Evolutionary conservation across 2,329 filamentous ascomycete species (phyloP).

Genomic region (Calonectria pauciramosa): DNA sequence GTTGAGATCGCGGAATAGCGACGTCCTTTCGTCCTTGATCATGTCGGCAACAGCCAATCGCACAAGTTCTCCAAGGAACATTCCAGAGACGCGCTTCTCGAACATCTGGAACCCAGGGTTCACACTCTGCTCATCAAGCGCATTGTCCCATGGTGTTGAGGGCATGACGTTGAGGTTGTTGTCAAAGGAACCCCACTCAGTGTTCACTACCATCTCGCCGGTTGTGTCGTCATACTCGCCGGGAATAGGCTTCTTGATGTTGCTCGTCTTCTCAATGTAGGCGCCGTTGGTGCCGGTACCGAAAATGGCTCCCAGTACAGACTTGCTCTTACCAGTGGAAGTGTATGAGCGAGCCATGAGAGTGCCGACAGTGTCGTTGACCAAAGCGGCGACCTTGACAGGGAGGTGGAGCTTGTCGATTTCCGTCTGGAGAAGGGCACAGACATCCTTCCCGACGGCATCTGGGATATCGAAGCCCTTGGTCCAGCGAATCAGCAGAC

Average conservation of each 20-base stretch:
- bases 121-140: constrained; percentile 83
- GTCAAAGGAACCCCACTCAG: constrained; percentile 98
- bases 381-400: constrained; percentile 93
- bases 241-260: constrained; percentile 82
- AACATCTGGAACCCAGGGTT: constrained; percentile 99
- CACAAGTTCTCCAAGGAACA: constrained; percentile 97
- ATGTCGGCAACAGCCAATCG: constrained; percentile 82
- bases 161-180: constrained; percentile 92
- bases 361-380: constrained; percentile 98
- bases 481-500: constrained; percentile 94
- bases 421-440: constrained; percentile 87
- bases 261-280: constrained; percentile 91
- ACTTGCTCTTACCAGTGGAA: constrained; percentile 86
- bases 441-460: constrained; percentile 94
- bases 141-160: constrained; percentile 84
- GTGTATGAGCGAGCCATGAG: constrained; percentile 98
- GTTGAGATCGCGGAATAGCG: constrained; percentile 83
- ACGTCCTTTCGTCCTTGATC: constrained; percentile 74
- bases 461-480: constrained; percentile 99
- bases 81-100: constrained; percentile 97
- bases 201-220: constrained; percentile 97
- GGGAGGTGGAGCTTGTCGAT: constrained; percentile 90
- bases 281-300: constrained; percentile 98
- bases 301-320: constrained; percentile 95
- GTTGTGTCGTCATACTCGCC: constrained; percentile 83